Evolutionary conservation across 768 basidiomycete genomes (phyloP).

Genomic region (Tulasnella sp.): DNA sequence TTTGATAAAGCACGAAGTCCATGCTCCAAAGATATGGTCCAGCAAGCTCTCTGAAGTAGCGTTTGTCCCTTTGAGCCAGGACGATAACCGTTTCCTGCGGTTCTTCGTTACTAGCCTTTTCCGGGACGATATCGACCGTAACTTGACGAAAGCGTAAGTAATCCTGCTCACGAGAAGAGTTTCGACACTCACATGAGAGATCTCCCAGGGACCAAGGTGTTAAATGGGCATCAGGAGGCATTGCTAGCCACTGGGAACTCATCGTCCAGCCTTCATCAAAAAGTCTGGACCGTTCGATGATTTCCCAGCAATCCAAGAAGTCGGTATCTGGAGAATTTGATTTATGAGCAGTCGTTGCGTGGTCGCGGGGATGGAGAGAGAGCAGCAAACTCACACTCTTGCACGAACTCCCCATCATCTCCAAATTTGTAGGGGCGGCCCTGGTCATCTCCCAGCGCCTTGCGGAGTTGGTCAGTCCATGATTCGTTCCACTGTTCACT

Average conservation of each 20-base stretch:
- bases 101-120: conserved; percentile 30
- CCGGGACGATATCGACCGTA: conserved; percentile 50
- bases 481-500: conserved; percentile 30
- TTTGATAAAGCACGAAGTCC: conserved; percentile 56
- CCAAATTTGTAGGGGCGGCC: conserved; percentile 19
- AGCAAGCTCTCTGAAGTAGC: conserved; percentile 56
- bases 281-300: conserved; percentile 52
- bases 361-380: neutral
- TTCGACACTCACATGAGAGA: conserved; percentile 52
- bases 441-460: neutral
- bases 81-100: conserved; percentile 53
- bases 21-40: conserved; percentile 53
- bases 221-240: conserved; percentile 49
- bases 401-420: conserved; percentile 32
- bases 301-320: conserved; percentile 45
- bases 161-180: neutral
- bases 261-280: conserved; percentile 55
- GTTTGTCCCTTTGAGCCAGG: conserved; percentile 55
- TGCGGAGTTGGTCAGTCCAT: neutral
- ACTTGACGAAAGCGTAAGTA: conserved; percentile 43
- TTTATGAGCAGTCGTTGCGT: too few relatives aligned
- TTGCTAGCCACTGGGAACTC: conserved; percentile 56
- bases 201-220: conserved; percentile 60
- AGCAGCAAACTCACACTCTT: conserved; percentile 22
- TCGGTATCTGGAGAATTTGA: conserved; percentile 33